Evolutionary conservation across 345 rosid genomes (phyloP).

Genomic region (Carallia brachiata): DNA sequence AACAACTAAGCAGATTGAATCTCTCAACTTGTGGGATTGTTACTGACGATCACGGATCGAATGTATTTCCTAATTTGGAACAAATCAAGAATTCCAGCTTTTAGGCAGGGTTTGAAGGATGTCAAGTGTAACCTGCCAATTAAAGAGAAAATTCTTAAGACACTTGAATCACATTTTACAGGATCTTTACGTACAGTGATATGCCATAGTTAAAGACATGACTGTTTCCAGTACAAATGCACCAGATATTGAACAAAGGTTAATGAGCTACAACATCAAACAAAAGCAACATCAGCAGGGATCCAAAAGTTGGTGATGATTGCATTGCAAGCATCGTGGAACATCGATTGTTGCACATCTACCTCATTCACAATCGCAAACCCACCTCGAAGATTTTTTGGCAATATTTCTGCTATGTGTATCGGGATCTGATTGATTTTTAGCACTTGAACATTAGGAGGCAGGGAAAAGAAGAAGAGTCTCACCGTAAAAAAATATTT

Average conservation of each 20-base stretch:
- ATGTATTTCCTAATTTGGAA: conserved; percentile 22
- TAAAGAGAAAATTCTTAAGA: background rate
- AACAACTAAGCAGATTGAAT: background rate
- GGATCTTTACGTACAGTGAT: background rate
- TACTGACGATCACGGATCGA: background rate
- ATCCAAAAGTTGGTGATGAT: background rate
- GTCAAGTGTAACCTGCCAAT: conserved; percentile 22
- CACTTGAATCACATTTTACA: background rate
- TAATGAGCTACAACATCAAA: conserved; percentile 49
- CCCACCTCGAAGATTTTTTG: conserved; percentile 75
- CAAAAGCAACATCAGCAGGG: background rate
- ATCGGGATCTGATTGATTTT: conserved; percentile 54
- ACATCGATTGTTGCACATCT: background rate
- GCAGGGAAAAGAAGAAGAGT: background rate
- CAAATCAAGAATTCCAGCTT: conserved; percentile 21
- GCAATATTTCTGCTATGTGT: conserved; percentile 78
- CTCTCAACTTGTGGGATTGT: background rate
- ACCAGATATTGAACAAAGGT: conserved; percentile 55
- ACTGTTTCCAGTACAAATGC: conserved; percentile 64
- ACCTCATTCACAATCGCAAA: conserved; percentile 70
- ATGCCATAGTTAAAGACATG: conserved; percentile 1
- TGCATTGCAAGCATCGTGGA: background rate
- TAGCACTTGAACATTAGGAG: background rate
- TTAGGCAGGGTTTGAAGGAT: conserved; percentile 23
- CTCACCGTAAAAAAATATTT: too few species aligned